Evolutionary conservation across 2,329 filamentous ascomycete genomes (phyloP), one percentile per base, ranked within the genome.

Genomic region (Aspergillus costaricaensis): DNA sequence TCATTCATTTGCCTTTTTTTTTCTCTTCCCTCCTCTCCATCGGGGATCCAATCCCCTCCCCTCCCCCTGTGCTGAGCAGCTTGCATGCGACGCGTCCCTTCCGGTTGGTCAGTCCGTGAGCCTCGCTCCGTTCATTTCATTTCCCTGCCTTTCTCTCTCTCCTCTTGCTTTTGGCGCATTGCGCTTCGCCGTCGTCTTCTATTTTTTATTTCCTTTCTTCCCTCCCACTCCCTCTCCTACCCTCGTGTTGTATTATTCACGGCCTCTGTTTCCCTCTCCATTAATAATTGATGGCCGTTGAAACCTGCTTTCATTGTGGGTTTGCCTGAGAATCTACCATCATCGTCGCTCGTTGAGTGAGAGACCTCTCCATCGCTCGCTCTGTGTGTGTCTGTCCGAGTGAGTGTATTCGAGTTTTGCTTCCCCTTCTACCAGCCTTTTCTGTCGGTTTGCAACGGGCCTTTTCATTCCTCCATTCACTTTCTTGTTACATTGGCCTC

Each of bases 41-140:
- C 32, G 32, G 32, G 12, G 32, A 36, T 36, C 32, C 32, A 36
- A 36, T 30, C 43, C 38, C 23, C 41, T 41, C 55, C 48, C 38
- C 47, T 41, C 38, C 30, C 41, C 17, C 25, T 53, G 47, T 36
- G 17, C 32, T 27, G 21, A 44, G 47, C 43, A 41, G 39, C 47
- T 36, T 60, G 53, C 23, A 51, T 62, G 55, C 62, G 62, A 64
- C 62, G 64, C 64, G 64, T 62, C 47, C 17, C 19, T 41, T 44
- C 32, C 50, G 50, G 27, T 48, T 25, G 7, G 17, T 21, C 50
- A 23, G 38, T 52, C 30, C 44, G 25, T 36, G 27, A 36, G 32
- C 43, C 55, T 52, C 25, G 39, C 27, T 58, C 21, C 43, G 17
- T 54, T n/a, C 43, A 17, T 48, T 41, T n/a, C 36, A 14, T 30